Base-by-base conservation (phyloP, 2,329 filamentous ascomycete species). In the Rugonectria rugulosa region DNA sequence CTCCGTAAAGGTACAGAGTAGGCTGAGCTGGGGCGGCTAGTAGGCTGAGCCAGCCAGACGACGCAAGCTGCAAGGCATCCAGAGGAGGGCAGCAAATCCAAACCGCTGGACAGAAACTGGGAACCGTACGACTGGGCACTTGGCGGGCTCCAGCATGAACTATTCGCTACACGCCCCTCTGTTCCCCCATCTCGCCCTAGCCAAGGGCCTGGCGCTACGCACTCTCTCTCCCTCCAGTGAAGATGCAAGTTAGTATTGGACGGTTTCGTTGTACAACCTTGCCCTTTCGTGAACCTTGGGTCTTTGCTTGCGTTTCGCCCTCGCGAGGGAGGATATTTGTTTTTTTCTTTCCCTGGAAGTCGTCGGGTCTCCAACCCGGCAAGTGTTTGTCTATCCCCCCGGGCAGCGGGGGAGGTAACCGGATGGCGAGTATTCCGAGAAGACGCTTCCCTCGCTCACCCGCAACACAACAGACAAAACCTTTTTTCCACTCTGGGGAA, bases 81-180 rank as follows among this genome's bases (percentile, higher is more conserved):
- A 26, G 32, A 51, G 41, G 47, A 3, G 29, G n/a, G 21, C 17
- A 17, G n/a, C n/a, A n/a, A n/a, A n/a, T n/a, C n/a, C n/a, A 36
- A 17, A 17, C 19, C 23, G 36, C 19, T 20, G 36, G 24, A n/a
- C n/a, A 20, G 43, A 59, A 40, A 51, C 42, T 37, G 38, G 46
- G 36, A 40, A 24, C 34, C 12, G 37, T 51, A 45, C 47, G 38
- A 60, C 60, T 50, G 51, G 41, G 26, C 34, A 60, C 60, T 50
- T 45, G 41, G 26, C 34, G 47, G 32, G 43, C 29, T 29, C 41
- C 29, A 57, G 61, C 59, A 64, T 56, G 55, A 65, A 61, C 61
- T 57, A 64, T 56, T 53, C 61, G 59, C 59, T 56, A 59, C 60
- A 63, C 59, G 37, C 60, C 63, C 64, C 62, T 50, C 49, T 53